Conservation (phyloP, 768 basidiomycete species). For the Pholiota conissans region DNA sequence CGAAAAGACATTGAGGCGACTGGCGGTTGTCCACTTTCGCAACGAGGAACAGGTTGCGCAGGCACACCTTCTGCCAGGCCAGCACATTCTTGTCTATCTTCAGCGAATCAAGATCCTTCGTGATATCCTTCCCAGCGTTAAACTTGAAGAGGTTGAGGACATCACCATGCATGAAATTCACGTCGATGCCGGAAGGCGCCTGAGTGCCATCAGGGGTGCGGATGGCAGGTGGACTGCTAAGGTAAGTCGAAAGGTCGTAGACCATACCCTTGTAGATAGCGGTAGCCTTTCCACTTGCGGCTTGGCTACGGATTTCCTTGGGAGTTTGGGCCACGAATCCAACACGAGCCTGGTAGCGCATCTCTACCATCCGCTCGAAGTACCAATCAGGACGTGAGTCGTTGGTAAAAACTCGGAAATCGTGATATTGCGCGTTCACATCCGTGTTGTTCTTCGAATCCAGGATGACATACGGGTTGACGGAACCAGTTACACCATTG, state of each 20-base stretch:
- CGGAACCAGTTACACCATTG: constrained; percentile 75
- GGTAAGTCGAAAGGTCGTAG: constrained; percentile 85
- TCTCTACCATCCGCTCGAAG: constrained; percentile 87
- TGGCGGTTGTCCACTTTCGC: constrained; percentile 93
- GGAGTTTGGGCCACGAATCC: constrained; percentile 89
- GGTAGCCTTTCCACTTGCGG: constrained; percentile 58
- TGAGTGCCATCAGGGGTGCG: constrained; percentile 46
- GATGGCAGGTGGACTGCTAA: constrained; percentile 65
- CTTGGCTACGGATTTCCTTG: constrained; percentile 71
- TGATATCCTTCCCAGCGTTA: constrained; percentile 77
- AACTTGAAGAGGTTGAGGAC: constrained; percentile 78
- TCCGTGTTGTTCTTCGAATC: constrained; percentile 78
- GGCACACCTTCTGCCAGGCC: constrained; percentile 76
- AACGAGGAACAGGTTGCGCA: constrained; percentile 90
- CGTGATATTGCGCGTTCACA: constrained; percentile 83
- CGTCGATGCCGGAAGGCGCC: constrained; percentile 40
- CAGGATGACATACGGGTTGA: constrained; percentile 83
- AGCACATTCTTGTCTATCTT: constrained; percentile 62
- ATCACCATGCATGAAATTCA: constrained; percentile 68
- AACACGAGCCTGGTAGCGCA: constrained; percentile 87
- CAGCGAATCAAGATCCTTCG: constrained; percentile 66
- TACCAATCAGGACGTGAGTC: constrained; percentile 99
- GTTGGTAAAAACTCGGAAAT: constrained; percentile 87
- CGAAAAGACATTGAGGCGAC: constrained; percentile 89
- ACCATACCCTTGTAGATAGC: constrained; percentile 87